A percentile compares a stretch with the other conserved stretches of the same genome.
Conservation (phyloP, 1,139 yeast species). For the Yamadazyma buinensis region DNA sequence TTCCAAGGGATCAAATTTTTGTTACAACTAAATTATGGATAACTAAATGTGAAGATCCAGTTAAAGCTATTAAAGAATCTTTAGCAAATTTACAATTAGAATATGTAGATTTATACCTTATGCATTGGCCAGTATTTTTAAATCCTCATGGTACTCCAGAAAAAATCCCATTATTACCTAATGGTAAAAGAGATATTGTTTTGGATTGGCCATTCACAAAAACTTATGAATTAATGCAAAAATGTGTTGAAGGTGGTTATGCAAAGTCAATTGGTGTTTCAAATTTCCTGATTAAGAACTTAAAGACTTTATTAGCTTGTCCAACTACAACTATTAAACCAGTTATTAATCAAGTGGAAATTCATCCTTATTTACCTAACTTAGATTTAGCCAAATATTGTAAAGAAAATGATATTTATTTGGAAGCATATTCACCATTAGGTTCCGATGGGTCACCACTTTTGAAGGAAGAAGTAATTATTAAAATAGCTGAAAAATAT, state of each 20-base stretch:
- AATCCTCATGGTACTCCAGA: constrained; percentile 29
- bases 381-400: constrained; percentile 54
- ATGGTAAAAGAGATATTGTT: constrained; percentile 24
- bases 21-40: constrained; percentile 82
- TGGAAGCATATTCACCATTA: constrained; percentile 80
- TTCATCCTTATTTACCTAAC: constrained; percentile 75
- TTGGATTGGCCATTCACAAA: constrained; percentile 50
- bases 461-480: constrained; percentile 46
- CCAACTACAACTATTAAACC: constrained; percentile 53
- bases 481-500: constrained; percentile 52
- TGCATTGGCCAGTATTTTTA: constrained; percentile 82
- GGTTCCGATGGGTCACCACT: constrained; percentile 69
- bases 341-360: constrained; percentile 69
- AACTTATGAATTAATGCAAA: constrained; percentile 66
- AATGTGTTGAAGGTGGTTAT: constrained; percentile 50
- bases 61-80: constrained; percentile 56
- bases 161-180: constrained; percentile 27
- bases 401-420: constrained; percentile 49
- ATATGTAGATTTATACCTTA: constrained; percentile 76
- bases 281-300: constrained; percentile 53
- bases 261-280: constrained; percentile 74
- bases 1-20: constrained; percentile 68
- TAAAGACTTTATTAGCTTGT: constrained; percentile 51
- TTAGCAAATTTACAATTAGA: constrained; percentile 67
- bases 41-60: constrained; percentile 58